Percentiles rank a stretch among this genome's conserved stretches.
Evolutionary conservation across 2,329 filamentous ascomycete genomes (phyloP).

Genomic region (Fusarium agapanthi): DNA sequence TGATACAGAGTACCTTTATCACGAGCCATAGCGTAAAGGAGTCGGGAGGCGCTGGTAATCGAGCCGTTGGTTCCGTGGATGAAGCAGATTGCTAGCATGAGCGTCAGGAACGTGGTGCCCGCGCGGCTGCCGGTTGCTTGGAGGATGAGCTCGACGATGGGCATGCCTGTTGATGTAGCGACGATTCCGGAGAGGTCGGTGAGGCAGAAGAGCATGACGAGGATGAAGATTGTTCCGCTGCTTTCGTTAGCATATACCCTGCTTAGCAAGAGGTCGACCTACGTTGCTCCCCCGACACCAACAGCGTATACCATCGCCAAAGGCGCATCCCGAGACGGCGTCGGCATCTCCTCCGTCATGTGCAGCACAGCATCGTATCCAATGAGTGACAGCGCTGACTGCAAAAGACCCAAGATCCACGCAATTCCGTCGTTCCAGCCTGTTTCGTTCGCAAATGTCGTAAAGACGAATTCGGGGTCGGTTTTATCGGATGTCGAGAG

Average conservation of each 20-base stretch:
- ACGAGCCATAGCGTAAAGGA: slow-evolving; percentile 49
- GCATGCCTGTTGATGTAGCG: slow-evolving; percentile 52
- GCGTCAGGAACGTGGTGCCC: slow-evolving; percentile 51
- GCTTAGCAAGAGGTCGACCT: slow-evolving; percentile 15
- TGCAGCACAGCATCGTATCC: slow-evolving; percentile 57
- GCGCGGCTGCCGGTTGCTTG: slow-evolving; percentile 52
- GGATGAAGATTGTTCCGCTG: slow-evolving; percentile 50
- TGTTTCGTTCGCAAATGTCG: slow-evolving; percentile 54
- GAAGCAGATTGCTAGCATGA: slow-evolving; percentile 55
- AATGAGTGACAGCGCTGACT: slow-evolving; percentile 47
- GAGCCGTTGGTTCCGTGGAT: slow-evolving; percentile 57
- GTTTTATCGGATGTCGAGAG: slow-evolving; percentile 53
- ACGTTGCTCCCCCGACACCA: slow-evolving; percentile 54
- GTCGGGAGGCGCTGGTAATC: slow-evolving; percentile 53
- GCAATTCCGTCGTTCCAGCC: slow-evolving; percentile 57
- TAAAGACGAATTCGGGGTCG: slow-evolving; percentile 53
- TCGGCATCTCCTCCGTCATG: slow-evolving; percentile 58
- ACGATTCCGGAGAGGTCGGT: slow-evolving; percentile 49
- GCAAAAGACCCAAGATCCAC: slow-evolving; percentile 58
- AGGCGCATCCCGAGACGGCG: slow-evolving; percentile 51
- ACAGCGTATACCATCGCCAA: slow-evolving; percentile 55
- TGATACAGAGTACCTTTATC: slow-evolving; percentile 28
- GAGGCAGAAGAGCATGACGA: slow-evolving; percentile 54
- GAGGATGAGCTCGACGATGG: slow-evolving; percentile 56
- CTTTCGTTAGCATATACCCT: background rate